Percentiles rank a stretch among this genome's conserved stretches.
Conservation (phyloP, 2,329 filamentous ascomycete species). For the Ophiostoma pallidulum region DNA sequence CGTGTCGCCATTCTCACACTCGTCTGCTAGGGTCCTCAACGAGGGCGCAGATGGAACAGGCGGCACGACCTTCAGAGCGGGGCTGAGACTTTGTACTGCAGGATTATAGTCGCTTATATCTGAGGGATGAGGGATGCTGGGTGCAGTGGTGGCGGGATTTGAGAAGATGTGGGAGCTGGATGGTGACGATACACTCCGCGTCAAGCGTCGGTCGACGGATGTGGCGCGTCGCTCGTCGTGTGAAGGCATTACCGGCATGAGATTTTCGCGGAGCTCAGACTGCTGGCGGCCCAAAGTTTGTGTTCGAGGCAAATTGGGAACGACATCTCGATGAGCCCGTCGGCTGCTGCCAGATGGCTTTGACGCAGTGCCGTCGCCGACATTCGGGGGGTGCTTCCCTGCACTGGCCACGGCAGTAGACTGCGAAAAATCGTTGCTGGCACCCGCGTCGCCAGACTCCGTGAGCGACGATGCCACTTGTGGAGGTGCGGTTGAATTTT, state of each 20-base stretch:
- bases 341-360: slow-evolving; percentile 21
- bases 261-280: slow-evolving; percentile 66
- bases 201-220: slow-evolving; percentile 46
- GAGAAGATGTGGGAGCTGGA: slow-evolving; percentile 26
- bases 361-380: neutral
- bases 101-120: slow-evolving; percentile 2
- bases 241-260: slow-evolving; percentile 56
- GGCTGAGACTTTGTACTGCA: slow-evolving; percentile 5
- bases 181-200: slow-evolving; percentile 28
- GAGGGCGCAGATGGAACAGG: slow-evolving; percentile 9
- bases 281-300: slow-evolving; percentile 76
- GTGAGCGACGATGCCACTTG: too few relatives aligned
- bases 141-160: slow-evolving; percentile 39
- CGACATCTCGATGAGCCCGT: slow-evolving; percentile 50
- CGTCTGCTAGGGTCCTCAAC: neutral
- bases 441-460: neutral
- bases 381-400: neutral
- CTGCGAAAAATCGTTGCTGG: neutral
- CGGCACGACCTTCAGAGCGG: slow-evolving; percentile 1
- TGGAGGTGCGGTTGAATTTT: neutral
- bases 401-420: neutral
- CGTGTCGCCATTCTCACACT: neutral
- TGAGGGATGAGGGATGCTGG: slow-evolving; percentile 26
- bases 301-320: slow-evolving; percentile 65
- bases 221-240: slow-evolving; percentile 60